Base-by-base conservation (phyloP, 225 moss, liverwort and hornwort species). In the Takakia lepidozioides region DNA sequence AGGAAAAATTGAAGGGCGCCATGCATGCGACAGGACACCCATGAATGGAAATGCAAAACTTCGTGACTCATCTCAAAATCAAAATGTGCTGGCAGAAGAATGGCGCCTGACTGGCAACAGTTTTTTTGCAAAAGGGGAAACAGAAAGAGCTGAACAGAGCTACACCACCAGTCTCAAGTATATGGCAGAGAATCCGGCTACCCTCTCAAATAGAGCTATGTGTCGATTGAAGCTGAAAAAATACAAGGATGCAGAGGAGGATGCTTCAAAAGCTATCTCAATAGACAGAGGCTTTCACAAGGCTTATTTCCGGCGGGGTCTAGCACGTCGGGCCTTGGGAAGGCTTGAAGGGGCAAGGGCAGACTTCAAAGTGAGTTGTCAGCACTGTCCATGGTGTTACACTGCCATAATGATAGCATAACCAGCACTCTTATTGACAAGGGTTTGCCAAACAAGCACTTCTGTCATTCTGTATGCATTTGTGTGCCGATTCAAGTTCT, bases 81-180 rank as follows among this genome's bases (percentile, higher is more conserved):
- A 49, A 28, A 22, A 41, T 1, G 36, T 51, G 1, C 38, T 77
- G 3, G 72, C 64, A 16, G 1, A 51, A 18, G 57, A 77, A 45
- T 77, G 77, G 77, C 39, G 50, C 1, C 32, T 72, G 3, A 72
- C 22, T 15, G 77, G 77, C 0, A 68, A 77, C 61, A 41, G 0
- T 37, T 65, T 46, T 38, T 72, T 51, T 45, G 43, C 38, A 0
- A 19, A 24, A 28, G 21, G 50, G 0, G 59, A 77, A n/a, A 43
- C 64, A 30, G 11, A 56, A 0, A 25, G 52, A 47, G 61, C 68
- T n/a, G 0, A 1, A 10, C 29, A 72, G 29, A 61, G 60, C 45
- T 72, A 72, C 18, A 58, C 63, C 43, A 72, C 34, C 0, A 65
- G 64, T 48, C 54, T 77, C 11, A 68, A 44, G 16, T 42, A 51